Evolutionary conservation across 2,329 filamentous ascomycete genomes (phyloP).

Genomic region (Alternaria rosae): DNA sequence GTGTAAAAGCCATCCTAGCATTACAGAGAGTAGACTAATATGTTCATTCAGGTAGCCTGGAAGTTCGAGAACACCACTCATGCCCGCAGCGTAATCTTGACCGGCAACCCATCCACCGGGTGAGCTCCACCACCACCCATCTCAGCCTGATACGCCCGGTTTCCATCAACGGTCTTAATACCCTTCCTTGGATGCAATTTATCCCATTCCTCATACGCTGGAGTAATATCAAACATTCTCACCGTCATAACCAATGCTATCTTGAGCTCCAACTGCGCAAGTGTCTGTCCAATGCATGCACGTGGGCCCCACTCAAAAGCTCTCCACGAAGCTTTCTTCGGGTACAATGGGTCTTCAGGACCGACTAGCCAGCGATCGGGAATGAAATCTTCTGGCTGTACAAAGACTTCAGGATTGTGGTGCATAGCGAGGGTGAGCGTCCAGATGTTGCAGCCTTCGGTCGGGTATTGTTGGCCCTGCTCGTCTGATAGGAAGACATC

Average conservation of each 20-base stretch:
- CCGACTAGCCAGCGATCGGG: constrained; percentile 33
- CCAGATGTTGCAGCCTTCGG: constrained; percentile 6
- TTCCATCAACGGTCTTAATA: constrained; percentile 21
- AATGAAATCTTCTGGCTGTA: constrained; percentile 20
- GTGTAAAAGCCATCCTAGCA: no score
- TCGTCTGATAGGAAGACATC: constrained; percentile 10
- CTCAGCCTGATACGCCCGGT: constrained; percentile 25
- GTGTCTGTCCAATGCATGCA: constrained; percentile 49
- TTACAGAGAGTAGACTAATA: no score
- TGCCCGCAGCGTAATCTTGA: constrained; percentile 36
- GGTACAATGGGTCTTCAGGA: constrained; percentile 12
- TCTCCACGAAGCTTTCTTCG: constrained; percentile 29
- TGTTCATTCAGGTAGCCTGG: no score
- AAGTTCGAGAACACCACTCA: no score
- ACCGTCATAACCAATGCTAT: constrained; percentile 11
- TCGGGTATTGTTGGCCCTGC: constrained; percentile 17
- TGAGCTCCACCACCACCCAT: constrained; percentile 22
- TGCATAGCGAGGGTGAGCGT: constrained; percentile 21
- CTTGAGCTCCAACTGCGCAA: constrained; percentile 43
- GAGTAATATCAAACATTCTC: constrained; percentile 15
- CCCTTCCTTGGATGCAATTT: constrained; percentile 14
- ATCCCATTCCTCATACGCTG: constrained; percentile 25
- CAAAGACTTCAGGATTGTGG: constrained; percentile 24
- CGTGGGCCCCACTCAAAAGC: constrained; percentile 51
- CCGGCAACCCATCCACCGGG: constrained; percentile 44